Base-by-base conservation (phyloP, 2,329 filamentous ascomycete species). In the Aspergillus quadricinctus region DNA sequence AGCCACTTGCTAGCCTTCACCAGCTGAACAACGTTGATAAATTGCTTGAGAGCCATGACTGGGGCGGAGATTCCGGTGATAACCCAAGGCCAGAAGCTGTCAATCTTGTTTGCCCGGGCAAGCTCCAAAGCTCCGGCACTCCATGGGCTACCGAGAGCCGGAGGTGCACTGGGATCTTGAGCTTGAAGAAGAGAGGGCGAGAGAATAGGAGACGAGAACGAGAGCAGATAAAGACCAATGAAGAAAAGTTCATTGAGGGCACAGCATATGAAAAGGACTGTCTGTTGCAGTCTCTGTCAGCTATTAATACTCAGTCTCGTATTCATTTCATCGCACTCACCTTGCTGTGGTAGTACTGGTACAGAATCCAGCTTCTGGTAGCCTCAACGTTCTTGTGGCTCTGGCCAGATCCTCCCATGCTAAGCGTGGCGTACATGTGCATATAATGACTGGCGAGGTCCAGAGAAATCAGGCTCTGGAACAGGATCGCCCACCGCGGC, bases 401-500 rank as follows among this genome's bases (percentile, higher is more conserved):
- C 65, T 84, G 79, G 19, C 86, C 84, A 53, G 85, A 82, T 53
- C 90, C 91, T 53, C 89, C 91, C 85, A 96, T 94, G 62, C 88
- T 87, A 68, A 97, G 80, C 0, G 92, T 96, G 11, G 92, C 90
- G 72, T 96, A 97, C 94, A 99, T 99, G 79, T 99, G 94, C 81
- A 97, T 93, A 73, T 97, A 99, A 76, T 99, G 94, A 73, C 92
- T 96, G 28, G 94, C 89, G 62, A 99, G 83, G 75, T 99, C 94
- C 67, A 99, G 78, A 54, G 88, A 89, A 74, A 99, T 96, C 69
- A 99, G 78, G 48, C 88, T 85, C 79, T 99, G 94, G 82, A 99
- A 99, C 57, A 97, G 71, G 65, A 97, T 92, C 62, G 90, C 87
- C 88, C 91, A 97, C 56, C 92, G 85, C 4, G 94, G 94, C 78